These are phyloP conservation scores for Paramecium bursaria DNA, from an alignment of 73 alveolate genomes.

Conservation along the genomic window DNA sequence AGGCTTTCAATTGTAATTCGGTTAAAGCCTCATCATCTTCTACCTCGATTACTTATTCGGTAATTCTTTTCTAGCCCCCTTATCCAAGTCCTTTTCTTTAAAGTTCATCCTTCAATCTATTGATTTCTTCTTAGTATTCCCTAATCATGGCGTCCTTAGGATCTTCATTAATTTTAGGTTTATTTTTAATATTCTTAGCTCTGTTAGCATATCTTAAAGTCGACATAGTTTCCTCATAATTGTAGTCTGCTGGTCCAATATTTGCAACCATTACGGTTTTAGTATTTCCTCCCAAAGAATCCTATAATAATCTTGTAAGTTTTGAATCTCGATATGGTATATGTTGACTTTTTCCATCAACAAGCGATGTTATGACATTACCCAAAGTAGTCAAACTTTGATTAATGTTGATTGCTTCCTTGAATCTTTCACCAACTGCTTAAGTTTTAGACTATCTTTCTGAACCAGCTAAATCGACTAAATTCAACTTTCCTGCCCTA, in stretches of 20 bases:
- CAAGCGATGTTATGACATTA: constrained; percentile 93
- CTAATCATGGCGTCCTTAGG: constrained; percentile 99
- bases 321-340: constrained; percentile 98
- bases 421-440: constrained; percentile 92
- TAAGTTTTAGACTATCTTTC: constrained; percentile 95
- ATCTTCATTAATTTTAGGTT: constrained; percentile 98
- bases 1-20: constrained; percentile 77
- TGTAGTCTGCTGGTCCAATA: constrained; percentile 98
- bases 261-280: constrained; percentile 99
- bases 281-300: constrained; percentile 98
- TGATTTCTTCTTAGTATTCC: constrained; percentile 95
- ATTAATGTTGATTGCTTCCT: constrained; percentile 95
- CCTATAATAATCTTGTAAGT: constrained; percentile 93
- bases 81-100: constrained; percentile 86
- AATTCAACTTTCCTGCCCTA: constrained; percentile 94
- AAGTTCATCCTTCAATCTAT: constrained; percentile 86
- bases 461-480: constrained; percentile 98
- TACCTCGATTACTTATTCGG: constrained; percentile 80
- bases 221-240: constrained; percentile 97
- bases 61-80: constrained; percentile 76
- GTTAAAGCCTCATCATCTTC: constrained; percentile 79
- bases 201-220: constrained; percentile 98
- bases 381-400: constrained; percentile 93
- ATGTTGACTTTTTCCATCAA: constrained; percentile 90
- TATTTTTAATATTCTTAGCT: constrained; percentile 97